Percentiles rank a stretch among this genome's conserved stretches.
phyloP scores from a whole-genome alignment of 2,329 filamentous ascomycete genomes.

The Colletotrichum theobromicola region DNA sequence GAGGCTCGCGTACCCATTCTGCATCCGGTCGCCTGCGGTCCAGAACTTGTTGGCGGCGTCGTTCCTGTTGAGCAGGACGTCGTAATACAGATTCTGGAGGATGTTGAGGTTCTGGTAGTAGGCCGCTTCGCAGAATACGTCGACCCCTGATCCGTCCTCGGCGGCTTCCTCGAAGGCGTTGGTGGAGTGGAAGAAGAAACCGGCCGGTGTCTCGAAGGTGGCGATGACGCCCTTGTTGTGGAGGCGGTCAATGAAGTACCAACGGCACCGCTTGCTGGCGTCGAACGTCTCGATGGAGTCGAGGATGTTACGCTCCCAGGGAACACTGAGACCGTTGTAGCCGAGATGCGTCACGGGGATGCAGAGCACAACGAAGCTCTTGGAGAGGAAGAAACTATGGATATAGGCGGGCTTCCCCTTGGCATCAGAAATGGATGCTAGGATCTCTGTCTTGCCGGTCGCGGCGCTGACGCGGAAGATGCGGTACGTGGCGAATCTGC shows the following conservation, averaged over 20 bases:
- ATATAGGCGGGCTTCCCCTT: slow-evolving; percentile 68
- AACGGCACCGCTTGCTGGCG: slow-evolving; percentile 59
- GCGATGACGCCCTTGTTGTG: slow-evolving; percentile 69
- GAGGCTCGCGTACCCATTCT: slow-evolving; percentile 42
- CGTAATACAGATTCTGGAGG: slow-evolving; percentile 72
- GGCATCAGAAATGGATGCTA: slow-evolving; percentile 66
- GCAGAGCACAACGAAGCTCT: slow-evolving; percentile 74
- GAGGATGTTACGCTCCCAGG: slow-evolving; percentile 70
- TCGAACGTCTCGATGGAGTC: slow-evolving; percentile 73
- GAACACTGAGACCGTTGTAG: slow-evolving; percentile 61
- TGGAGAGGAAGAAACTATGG: slow-evolving; percentile 81
- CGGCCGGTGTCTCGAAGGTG: slow-evolving; percentile 69
- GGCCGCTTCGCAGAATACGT: slow-evolving; percentile 70
- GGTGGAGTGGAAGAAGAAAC: slow-evolving; percentile 81
- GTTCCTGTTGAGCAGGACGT: slow-evolving; percentile 64
- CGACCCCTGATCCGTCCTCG: slow-evolving; percentile 38
- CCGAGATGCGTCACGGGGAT: slow-evolving; percentile 70
- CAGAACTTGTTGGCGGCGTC: slow-evolving; percentile 48
- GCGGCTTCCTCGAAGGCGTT: slow-evolving; percentile 74
- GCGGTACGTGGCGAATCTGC: slow-evolving; percentile 64
- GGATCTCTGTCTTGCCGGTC: slow-evolving; percentile 70
- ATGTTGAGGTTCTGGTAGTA: slow-evolving; percentile 70
- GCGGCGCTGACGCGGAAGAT: slow-evolving; percentile 69
- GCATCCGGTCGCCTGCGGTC: slow-evolving; percentile 42
- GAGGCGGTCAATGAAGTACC: slow-evolving; percentile 77